Base-by-base conservation (phyloP, 164 flowering plant genomes). In the Vitis amurensis region DNA sequence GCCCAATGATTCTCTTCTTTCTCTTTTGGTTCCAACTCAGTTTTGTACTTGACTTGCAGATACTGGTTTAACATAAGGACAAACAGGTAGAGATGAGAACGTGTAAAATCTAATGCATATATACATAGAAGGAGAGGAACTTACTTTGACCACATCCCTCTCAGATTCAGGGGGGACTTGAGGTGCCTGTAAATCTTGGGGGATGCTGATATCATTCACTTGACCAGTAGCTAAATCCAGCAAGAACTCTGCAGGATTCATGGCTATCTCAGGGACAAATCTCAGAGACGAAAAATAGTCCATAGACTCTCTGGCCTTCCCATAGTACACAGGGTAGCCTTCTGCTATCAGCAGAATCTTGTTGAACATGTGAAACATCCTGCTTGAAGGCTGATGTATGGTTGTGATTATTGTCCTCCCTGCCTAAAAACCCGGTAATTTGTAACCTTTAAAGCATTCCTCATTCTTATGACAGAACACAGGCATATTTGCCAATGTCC, bases 231-330 rank as follows among this genome's bases (percentile, higher is more conserved):
- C 93, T 63, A 95, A 79, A 82, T 95, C 97, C 1, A 95, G 87
- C 76, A 95, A 72, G 80, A 93, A 95, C 66, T 95, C 99, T 17
- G 98, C 99, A 56, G 99, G 99, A 75, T 95, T 95, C 98, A 93
- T 93, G 19, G 98, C 85, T 44, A 95, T 88, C 74, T 91, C 82
- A 3, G 99, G 99, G 15, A 82, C 71, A 76, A 95, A 89, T 59
- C 89, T 77, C 71, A 93, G 69, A 9, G 87, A 83, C 0, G 91
- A 84, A 63, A 95, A 95, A 57, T 95, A 93, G 50, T 85, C 88
- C 86, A 93, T 81, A 5, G 97, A 74, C 6, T 93, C 94, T 76
- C 83, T 77, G 27, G 97, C 91, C 68, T 79, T 83, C 17, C 99
- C 98, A 69, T 79, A 82, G 83, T 89, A 95, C 11, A 91, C 77